Evolutionary conservation across 1,284 basidiomycete genomes (phyloP).

Genomic region (Cryptococcus hybrid): DNA sequence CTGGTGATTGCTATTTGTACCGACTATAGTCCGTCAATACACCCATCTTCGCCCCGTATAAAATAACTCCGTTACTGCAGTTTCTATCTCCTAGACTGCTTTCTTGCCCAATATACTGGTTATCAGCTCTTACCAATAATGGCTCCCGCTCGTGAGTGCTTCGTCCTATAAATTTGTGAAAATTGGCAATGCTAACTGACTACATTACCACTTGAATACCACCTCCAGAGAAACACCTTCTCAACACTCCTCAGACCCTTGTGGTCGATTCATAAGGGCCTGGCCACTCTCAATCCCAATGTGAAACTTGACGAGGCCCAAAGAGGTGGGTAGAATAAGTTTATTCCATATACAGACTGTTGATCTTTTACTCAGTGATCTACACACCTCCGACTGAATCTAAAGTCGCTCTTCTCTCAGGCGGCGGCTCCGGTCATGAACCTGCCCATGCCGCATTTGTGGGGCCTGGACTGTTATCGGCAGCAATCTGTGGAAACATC

Average conservation of each 20-base stretch:
- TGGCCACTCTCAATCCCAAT: conserved; percentile 67
- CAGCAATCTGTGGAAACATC: conserved; percentile 80
- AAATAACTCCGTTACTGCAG: too few species aligned
- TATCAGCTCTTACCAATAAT: background rate
- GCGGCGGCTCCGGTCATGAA: conserved; percentile 89
- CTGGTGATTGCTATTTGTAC: too few species aligned
- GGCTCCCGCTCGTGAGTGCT: conserved; percentile 12
- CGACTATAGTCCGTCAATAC: too few species aligned
- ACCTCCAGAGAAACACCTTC: conserved; percentile 63
- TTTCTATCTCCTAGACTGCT: background rate
- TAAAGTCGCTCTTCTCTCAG: conserved; percentile 79
- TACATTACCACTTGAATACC: background rate
- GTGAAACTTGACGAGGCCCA: conserved; percentile 61
- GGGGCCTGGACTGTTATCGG: conserved; percentile 77
- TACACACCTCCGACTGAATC: conserved; percentile 30
- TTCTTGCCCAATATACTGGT: background rate
- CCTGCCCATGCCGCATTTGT: conserved; percentile 75
- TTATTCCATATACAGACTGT: background rate
- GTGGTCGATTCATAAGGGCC: conserved; percentile 71
- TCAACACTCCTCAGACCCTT: conserved; percentile 65
- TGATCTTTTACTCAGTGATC: conserved; percentile 19
- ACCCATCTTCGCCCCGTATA: too few species aligned
- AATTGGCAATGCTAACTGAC: background rate
- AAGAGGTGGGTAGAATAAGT: conserved; percentile 18
- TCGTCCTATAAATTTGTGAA: background rate